phyloP scores from a whole-genome alignment of 2,329 filamentous ascomycete species.

The Ophiocordyceps camponoti-rufipedis region DNA sequence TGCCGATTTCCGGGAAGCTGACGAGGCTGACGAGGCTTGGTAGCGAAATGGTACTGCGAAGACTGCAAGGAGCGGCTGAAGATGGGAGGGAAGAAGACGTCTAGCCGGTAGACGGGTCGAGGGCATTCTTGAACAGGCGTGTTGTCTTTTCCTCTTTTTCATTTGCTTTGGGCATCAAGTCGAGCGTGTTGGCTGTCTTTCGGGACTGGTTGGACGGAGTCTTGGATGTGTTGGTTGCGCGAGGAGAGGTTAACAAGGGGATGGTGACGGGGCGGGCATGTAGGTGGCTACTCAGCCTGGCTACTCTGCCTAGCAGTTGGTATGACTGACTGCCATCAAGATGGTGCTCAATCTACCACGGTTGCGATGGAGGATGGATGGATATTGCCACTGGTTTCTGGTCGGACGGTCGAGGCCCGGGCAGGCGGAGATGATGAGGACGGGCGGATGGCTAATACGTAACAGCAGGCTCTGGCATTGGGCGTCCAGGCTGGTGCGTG shows the following conservation, averaged over 20 bases:
- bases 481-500: too few relatives aligned
- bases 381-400: too few relatives aligned
- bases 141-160: not conserved
- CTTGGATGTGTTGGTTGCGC: not conserved
- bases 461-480: too few relatives aligned
- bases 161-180: not conserved
- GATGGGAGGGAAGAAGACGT: slow-evolving; percentile 32
- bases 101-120: slow-evolving; percentile 19
- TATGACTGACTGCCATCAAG: too few relatives aligned
- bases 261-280: not conserved
- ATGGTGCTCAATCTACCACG: too few relatives aligned
- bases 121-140: not conserved
- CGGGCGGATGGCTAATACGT: too few relatives aligned
- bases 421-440: too few relatives aligned
- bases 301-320: too few relatives aligned
- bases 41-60: slow-evolving; percentile 70
- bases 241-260: not conserved
- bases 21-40: not conserved
- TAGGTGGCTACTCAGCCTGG: not conserved
- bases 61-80: slow-evolving; percentile 54
- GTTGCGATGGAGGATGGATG: too few relatives aligned
- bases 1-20: not conserved
- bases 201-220: too few relatives aligned
- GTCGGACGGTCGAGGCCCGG: too few relatives aligned
- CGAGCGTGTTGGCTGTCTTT: not conserved